These are phyloP conservation scores for Dendrocalamus latiflorus DNA, from an alignment of 202 grass and related monocot species.

Conservation along the genomic window DNA sequence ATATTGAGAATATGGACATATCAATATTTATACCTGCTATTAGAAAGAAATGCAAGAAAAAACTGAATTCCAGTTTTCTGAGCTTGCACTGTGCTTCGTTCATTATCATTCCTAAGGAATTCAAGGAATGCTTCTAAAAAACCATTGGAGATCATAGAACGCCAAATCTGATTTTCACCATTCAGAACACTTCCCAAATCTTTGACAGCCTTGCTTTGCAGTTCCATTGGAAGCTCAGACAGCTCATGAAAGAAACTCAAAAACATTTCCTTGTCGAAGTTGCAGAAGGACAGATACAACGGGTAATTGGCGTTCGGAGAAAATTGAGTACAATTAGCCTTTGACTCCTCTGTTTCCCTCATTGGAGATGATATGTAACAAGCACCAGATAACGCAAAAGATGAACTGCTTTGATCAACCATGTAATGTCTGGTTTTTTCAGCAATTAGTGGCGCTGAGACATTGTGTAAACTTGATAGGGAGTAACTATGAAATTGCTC, in stretches of 20 bases:
- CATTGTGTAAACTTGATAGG: conserved; percentile 41
- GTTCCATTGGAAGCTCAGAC: conserved; percentile 32
- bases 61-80: conserved; percentile 51
- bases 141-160: conserved; percentile 47
- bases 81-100: conserved; percentile 4
- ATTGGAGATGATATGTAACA: conserved; percentile 20
- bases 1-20: neutral
- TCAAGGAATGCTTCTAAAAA: conserved; percentile 53
- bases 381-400: conserved; percentile 14
- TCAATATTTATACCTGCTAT: conserved; percentile 47
- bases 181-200: conserved; percentile 44
- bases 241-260: conserved; percentile 40
- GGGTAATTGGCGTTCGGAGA: conserved; percentile 41
- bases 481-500: conserved; percentile 31
- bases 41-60: conserved; percentile 50
- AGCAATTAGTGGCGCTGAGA: conserved; percentile 27
- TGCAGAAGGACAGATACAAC: conserved; percentile 36
- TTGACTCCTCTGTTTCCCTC: conserved; percentile 16
- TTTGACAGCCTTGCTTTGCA: conserved; percentile 25
- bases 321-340: conserved; percentile 23
- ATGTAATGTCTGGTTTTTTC: conserved; percentile 17
- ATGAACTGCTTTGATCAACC: conserved; percentile 13
- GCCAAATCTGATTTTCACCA: conserved; percentile 38
- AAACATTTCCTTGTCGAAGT: conserved; percentile 49
- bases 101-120: conserved; percentile 42